phyloP scores from a whole-genome alignment of 169 alveolate species.

The Besnoitia besnoiti region DNA sequence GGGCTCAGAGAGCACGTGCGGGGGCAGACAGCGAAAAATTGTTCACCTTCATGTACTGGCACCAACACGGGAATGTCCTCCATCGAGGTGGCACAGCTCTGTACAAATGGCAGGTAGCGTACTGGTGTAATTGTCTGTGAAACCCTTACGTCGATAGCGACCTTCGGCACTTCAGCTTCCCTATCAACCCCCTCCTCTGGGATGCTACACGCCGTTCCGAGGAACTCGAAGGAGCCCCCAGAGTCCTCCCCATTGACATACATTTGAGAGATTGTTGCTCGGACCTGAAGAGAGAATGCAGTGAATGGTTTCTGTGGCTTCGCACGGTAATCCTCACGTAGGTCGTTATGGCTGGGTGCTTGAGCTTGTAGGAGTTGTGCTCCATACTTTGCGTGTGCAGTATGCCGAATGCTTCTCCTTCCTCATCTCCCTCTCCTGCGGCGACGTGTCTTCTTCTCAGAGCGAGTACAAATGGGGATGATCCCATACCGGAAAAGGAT shows the following conservation, averaged over 20 bases:
- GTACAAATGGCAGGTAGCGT: not conserved
- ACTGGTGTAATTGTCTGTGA: not conserved
- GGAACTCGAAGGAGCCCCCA: constrained; percentile 67
- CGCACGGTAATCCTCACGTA: constrained; percentile 11
- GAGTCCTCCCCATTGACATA: constrained; percentile 66
- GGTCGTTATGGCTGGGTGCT: constrained; percentile 41
- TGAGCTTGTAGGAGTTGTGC: constrained; percentile 45
- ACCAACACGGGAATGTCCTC: constrained; percentile 46
- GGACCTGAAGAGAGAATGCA: constrained; percentile 35
- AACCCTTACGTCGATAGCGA: not conserved
- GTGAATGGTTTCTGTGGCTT: not conserved
- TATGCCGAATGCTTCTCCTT: constrained; percentile 40
- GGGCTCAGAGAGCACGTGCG: constrained; percentile 45
- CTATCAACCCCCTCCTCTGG: constrained; percentile 26
- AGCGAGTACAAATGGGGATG: not conserved
- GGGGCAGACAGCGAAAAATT: constrained; percentile 57
- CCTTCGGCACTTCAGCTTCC: constrained; percentile 42
- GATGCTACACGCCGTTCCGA: constrained; percentile 54
- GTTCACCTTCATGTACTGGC: constrained; percentile 59
- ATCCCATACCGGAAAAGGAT: constrained; percentile 50
- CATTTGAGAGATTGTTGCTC: constrained; percentile 61
- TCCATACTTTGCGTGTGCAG: constrained; percentile 57
- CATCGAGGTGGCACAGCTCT: constrained; percentile 52
- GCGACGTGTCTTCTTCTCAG: not conserved
- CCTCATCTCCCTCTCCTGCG: constrained; percentile 54